phyloP scores from a whole-genome alignment of 306 rosid species.

The Geum urbanum region DNA sequence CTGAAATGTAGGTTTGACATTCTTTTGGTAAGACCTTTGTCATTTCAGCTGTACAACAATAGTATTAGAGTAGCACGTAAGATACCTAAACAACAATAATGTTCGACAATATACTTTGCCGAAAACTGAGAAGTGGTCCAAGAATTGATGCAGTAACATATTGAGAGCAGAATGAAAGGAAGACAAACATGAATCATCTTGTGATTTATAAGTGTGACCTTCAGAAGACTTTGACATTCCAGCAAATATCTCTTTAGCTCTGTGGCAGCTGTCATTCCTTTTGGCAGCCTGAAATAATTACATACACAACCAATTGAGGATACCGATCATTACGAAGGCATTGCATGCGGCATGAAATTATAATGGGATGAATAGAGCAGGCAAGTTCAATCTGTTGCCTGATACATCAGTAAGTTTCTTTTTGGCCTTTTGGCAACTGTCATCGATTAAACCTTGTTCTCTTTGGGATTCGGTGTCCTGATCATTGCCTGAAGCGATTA shows the following conservation, averaged over 20 bases:
- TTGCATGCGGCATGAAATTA: too few species aligned
- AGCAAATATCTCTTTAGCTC: slow-evolving; percentile 6
- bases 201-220: slow-evolving; percentile 16
- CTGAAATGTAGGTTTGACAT: background rate
- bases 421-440: background rate
- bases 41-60: background rate
- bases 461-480: background rate
- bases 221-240: slow-evolving; percentile 3
- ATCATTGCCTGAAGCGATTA: slow-evolving; percentile 29
- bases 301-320: too few species aligned
- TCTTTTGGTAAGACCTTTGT: background rate
- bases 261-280: slow-evolving; percentile 16
- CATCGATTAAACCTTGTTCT: background rate
- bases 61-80: background rate
- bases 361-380: too few species aligned
- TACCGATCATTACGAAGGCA: too few species aligned
- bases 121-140: background rate
- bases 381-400: too few species aligned
- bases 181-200: slow-evolving; percentile 11
- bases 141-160: background rate
- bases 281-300: background rate
- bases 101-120: background rate
- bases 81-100: background rate
- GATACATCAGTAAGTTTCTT: background rate
- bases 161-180: background rate